A percentile compares a stretch with the other conserved stretches of the same genome.
phyloP scores from a whole-genome alignment of 768 basidiomycete genomes.

The Ephemerocybe angulata region DNA sequence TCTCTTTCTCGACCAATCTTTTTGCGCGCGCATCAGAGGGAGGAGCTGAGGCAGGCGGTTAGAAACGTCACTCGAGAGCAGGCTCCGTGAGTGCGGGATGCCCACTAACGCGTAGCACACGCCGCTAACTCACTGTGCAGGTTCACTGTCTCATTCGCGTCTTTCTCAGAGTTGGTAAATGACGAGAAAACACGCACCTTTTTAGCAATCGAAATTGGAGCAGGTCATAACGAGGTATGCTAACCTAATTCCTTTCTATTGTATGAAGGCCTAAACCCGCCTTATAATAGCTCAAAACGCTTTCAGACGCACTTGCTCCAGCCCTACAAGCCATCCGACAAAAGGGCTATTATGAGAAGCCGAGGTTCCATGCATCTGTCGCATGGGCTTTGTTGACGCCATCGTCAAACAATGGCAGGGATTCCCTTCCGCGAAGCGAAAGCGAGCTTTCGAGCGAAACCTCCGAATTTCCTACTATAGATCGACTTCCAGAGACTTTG shows the following conservation, averaged over 20 bases:
- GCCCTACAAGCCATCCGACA: conserved; percentile 61
- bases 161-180: conserved; percentile 67
- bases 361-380: conserved; percentile 86
- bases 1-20: conserved; percentile 83
- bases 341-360: conserved; percentile 72
- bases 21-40: conserved; percentile 74
- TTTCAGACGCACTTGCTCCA: conserved; percentile 57
- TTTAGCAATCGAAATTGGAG: conserved; percentile 76
- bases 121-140: conserved; percentile 32
- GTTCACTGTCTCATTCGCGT: conserved; percentile 69
- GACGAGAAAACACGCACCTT: conserved; percentile 82
- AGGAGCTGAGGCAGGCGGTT: conserved; percentile 64
- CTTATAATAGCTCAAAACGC: conserved; percentile 50
- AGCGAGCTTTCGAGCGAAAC: conserved; percentile 12
- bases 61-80: conserved; percentile 45
- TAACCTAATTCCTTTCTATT: conserved; percentile 1
- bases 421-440: conserved; percentile 4
- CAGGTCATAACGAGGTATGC: conserved; percentile 72
- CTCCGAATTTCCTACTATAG: conserved; percentile 45
- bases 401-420: too few relatives aligned
- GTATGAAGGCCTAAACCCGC: neutral
- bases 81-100: conserved; percentile 39
- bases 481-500: conserved; percentile 45
- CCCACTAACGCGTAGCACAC: neutral
- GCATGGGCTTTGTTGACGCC: conserved; percentile 75